Evolutionary conservation across 352 stramenopile species (phyloP), one percentile per base, ranked within the genome.

Genomic region (Pythium brassicae): DNA sequence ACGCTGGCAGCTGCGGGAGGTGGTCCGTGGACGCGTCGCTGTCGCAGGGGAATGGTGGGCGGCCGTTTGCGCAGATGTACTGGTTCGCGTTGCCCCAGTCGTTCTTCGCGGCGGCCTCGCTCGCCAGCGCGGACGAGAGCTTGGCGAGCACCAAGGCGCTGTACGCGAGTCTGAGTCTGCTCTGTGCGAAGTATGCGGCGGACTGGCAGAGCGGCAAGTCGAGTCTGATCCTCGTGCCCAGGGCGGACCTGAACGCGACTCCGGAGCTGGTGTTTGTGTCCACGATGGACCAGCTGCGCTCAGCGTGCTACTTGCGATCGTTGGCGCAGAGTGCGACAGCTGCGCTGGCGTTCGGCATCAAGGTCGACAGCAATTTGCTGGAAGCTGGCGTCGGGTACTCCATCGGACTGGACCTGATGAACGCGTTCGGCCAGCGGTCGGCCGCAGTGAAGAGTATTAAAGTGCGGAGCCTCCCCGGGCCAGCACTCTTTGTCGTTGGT

Each of bases 1-100:
- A 78, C n/a, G 69, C 76, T 17, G 74, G 79, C 3, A 83, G 74
- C 17, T 92, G 82, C 49, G 82, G 82, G 0, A n/a, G 35, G 2
- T 88, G 79, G 72, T 55, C 47, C 0, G 55, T 65, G 2, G 82
- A 92, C 26, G 78, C 72, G 3, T 75, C 72, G 0, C 63, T 87
- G 4, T 90, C 82, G 0, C 76, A 65, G 32, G 82, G 82, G 15
- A 64, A 63, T 26, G 76, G 72, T 0, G 78, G 81, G 7, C 77
- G 82, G 3, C 57, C 69, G 7, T 92, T 77, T 32, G 50, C 51
- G 19, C 55, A 67, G 6, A 42, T 71, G 5, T 43, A 53, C 22
- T 92, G 78, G 81, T 74, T 82, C 12, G 61, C 57, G 0, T 47
- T 88, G 3, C 74, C 79, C 0, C 47, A 53, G 10, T 67, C 51